These are phyloP conservation scores for Schizochytrium sp. DNA, from an alignment of 108 stramenopile genomes.

Conservation along the genomic window DNA sequence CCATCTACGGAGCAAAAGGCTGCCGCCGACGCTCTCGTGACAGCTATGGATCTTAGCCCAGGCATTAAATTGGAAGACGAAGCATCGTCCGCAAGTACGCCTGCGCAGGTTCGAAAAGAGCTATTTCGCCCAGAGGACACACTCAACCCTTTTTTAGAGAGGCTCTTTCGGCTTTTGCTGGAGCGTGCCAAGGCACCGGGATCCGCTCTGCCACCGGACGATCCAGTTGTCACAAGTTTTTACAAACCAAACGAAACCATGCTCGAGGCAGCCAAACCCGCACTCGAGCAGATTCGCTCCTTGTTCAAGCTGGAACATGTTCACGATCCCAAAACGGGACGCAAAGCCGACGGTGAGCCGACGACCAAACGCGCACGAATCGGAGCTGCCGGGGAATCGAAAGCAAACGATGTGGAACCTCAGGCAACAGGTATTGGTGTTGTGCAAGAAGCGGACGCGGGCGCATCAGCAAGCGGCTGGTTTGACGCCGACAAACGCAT, in stretches of 20 bases:
- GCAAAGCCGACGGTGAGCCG: neutral
- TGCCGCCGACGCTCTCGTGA: neutral
- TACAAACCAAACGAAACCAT: neutral
- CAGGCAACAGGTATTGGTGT: neutral
- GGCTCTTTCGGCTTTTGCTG: neutral
- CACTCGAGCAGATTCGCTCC: neutral
- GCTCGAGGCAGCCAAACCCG: neutral
- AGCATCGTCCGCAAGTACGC: no score
- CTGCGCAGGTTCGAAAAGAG: neutral
- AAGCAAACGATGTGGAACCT: no score
- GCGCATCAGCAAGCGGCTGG: neutral
- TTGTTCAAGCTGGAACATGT: neutral
- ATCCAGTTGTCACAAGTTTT: neutral
- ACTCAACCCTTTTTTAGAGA: neutral
- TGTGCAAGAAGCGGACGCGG: neutral
- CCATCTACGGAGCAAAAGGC: neutral
- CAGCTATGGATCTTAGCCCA: neutral
- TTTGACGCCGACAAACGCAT: neutral
- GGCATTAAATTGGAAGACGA: neutral
- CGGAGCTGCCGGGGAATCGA: no score
- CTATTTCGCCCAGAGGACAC: neutral
- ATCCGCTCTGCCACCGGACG: neutral
- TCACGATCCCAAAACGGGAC: neutral
- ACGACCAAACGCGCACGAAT: no score
- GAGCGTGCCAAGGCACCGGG: neutral